A percentile compares a stretch with the other conserved stretches of the same genome.
Evolutionary conservation across 2,329 filamentous ascomycete genomes (phyloP).

Genomic region (Diaporthe caulivora): DNA sequence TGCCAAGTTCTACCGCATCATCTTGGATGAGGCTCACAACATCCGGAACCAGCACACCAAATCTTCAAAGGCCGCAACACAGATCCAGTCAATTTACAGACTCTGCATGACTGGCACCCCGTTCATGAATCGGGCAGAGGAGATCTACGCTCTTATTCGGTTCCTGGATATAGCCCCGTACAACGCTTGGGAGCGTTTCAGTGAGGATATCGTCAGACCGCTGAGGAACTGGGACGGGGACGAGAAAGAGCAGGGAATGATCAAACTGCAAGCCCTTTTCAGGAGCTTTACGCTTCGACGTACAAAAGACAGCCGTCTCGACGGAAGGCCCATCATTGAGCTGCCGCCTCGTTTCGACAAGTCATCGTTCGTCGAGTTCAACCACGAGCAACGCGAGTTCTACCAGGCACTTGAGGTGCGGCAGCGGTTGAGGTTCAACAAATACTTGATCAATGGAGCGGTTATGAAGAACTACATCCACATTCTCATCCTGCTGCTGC

Average conservation of each 20-base stretch:
- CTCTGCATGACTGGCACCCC: constrained; percentile 39
- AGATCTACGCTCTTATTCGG: constrained; percentile 44
- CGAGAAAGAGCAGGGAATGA: background rate
- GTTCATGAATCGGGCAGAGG: constrained; percentile 35
- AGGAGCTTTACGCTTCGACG: constrained; percentile 84
- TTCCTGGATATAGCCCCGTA: constrained; percentile 49
- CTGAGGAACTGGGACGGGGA: constrained; percentile 27
- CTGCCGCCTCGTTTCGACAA: constrained; percentile 73
- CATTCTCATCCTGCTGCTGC: constrained; percentile 80
- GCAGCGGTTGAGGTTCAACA: constrained; percentile 45
- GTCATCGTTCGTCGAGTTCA: constrained; percentile 72
- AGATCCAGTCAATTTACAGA: constrained; percentile 25
- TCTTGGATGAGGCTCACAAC: constrained; percentile 34
- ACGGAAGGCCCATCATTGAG: constrained; percentile 79
- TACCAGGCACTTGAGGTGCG: constrained; percentile 57
- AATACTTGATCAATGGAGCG: constrained; percentile 43
- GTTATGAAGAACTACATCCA: constrained; percentile 73
- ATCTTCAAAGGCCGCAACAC: constrained; percentile 27
- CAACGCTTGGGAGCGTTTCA: constrained; percentile 43
- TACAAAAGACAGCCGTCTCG: constrained; percentile 80
- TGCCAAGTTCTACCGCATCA: constrained; percentile 22
- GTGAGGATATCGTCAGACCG: constrained; percentile 49
- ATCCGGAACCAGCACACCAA: constrained; percentile 23
- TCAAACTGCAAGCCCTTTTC: constrained; percentile 68
- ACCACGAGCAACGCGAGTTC: constrained; percentile 70